Evolutionary conservation across 2,329 filamentous ascomycete species (phyloP).

Genomic region (Cladophialophora bantiana): DNA sequence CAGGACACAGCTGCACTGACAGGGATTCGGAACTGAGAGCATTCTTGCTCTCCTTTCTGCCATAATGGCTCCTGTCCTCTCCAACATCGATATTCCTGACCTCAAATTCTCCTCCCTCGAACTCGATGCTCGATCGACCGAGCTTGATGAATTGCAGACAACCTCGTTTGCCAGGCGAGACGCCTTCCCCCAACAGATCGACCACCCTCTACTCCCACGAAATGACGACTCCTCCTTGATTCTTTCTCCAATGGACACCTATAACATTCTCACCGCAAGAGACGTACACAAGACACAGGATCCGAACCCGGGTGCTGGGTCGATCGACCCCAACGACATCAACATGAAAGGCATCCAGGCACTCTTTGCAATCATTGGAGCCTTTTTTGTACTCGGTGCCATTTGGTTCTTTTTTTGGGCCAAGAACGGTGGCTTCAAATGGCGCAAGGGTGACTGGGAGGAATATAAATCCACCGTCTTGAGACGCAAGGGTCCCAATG

Average conservation of each 20-base stretch:
- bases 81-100: constrained; percentile 32
- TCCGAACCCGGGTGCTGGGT: constrained; percentile 43
- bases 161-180: constrained; percentile 26
- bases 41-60: constrained; percentile 11
- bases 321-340: constrained; percentile 51
- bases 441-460: constrained; percentile 88
- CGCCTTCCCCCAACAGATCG: constrained; percentile 8
- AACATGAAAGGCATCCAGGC: constrained; percentile 74
- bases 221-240: constrained; percentile 31
- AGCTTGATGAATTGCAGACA: constrained; percentile 9
- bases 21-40: background rate
- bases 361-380: constrained; percentile 83
- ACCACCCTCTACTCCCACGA: constrained; percentile 29
- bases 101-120: constrained; percentile 40
- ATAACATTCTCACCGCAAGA: constrained; percentile 44
- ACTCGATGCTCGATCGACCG: constrained; percentile 37
- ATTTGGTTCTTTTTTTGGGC: constrained; percentile 99
- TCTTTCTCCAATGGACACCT: constrained; percentile 40
- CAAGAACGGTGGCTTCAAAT: constrained; percentile 92
- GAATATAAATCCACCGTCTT: constrained; percentile 97
- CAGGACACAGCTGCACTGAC: constrained; percentile 15
- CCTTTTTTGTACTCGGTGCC: constrained; percentile 72
- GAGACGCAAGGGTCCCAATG: constrained; percentile 85
- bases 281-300: constrained; percentile 37
- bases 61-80: constrained; percentile 35